Evolutionary conservation across 805 yeast species (phyloP).

Genomic region (Tetrapisispora fleetii): DNA sequence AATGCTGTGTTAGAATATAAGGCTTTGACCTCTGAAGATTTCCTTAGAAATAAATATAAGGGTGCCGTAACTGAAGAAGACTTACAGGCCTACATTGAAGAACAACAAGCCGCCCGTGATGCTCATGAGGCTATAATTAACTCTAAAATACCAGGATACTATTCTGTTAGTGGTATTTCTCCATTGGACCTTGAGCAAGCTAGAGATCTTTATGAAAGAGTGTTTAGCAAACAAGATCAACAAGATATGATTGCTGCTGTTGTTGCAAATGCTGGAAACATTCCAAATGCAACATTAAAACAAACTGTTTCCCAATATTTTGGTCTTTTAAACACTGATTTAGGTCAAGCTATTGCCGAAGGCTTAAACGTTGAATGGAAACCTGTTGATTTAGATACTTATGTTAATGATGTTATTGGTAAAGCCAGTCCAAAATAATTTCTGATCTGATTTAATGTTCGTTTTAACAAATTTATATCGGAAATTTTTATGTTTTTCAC

Average conservation of each 20-base stretch:
- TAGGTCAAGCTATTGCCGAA: conserved; percentile 34
- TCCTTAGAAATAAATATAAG: conserved; percentile 21
- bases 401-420: conserved; percentile 26
- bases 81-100: conserved; percentile 18
- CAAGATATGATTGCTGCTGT: conserved; percentile 31
- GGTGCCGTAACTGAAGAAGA: conserved; percentile 28
- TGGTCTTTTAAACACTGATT: conserved; percentile 33
- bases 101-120: conserved; percentile 23
- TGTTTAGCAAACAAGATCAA: conserved; percentile 28
- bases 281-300: conserved; percentile 26
- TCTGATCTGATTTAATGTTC: too few species aligned
- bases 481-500: too few species aligned
- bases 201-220: conserved; percentile 34
- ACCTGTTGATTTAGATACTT: conserved; percentile 29
- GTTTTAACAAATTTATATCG: too few species aligned
- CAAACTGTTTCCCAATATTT: conserved; percentile 33
- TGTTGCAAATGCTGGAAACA: conserved; percentile 32
- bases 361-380: conserved; percentile 33
- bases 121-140: conserved; percentile 33
- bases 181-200: conserved; percentile 41
- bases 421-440: conserved; percentile 5
- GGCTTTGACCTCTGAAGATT: conserved; percentile 8
- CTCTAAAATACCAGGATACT: conserved; percentile 29
- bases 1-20: conserved; percentile 16
- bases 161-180: conserved; percentile 33